A percentile compares a stretch with the other conserved stretches of the same genome.
Evolutionary conservation across 2,329 filamentous ascomycete species (phyloP).

Genomic region (Zymoseptoria ardabiliae): DNA sequence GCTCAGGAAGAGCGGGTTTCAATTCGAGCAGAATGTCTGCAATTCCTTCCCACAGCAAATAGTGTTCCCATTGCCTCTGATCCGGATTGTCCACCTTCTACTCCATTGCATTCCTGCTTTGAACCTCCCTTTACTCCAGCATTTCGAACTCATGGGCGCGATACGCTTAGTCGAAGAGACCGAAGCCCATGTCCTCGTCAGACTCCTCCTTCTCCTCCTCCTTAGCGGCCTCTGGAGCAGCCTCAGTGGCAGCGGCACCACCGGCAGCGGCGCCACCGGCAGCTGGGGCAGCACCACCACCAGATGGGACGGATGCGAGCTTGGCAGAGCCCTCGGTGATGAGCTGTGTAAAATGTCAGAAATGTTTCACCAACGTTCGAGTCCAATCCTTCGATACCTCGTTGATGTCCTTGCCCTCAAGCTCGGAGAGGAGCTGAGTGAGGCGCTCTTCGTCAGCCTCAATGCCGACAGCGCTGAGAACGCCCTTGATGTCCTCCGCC

Average conservation of each 20-base stretch:
- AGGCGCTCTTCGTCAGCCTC: conserved; percentile 88
- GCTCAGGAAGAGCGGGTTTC: background rate
- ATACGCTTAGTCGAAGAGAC: conserved; percentile 56
- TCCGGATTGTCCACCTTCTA: background rate
- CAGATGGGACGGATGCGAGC: conserved; percentile 95
- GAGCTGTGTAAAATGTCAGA: conserved; percentile 53
- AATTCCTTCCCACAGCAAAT: background rate
- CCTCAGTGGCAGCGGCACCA: conserved; percentile 60
- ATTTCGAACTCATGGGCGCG: conserved; percentile 7
- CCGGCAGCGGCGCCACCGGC: conserved; percentile 62
- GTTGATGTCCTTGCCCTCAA: conserved; percentile 84
- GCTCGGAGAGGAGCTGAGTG: conserved; percentile 78
- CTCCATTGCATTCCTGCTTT: background rate
- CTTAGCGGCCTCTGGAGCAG: conserved; percentile 48
- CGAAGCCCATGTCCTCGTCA: conserved; percentile 68
- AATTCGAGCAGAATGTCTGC: background rate
- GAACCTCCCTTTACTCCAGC: background rate
- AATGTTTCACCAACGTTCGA: conserved; percentile 16
- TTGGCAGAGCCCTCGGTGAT: conserved; percentile 84
- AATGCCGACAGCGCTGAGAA: conserved; percentile 90
- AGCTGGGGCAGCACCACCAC: conserved; percentile 68
- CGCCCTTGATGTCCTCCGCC: conserved; percentile 74
- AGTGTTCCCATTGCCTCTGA: background rate
- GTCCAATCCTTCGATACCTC: conserved; percentile 55
- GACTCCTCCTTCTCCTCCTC: conserved; percentile 75